Conservation (phyloP, 192 early-diverging fungal genomes). For the Podila epicladia region DNA sequence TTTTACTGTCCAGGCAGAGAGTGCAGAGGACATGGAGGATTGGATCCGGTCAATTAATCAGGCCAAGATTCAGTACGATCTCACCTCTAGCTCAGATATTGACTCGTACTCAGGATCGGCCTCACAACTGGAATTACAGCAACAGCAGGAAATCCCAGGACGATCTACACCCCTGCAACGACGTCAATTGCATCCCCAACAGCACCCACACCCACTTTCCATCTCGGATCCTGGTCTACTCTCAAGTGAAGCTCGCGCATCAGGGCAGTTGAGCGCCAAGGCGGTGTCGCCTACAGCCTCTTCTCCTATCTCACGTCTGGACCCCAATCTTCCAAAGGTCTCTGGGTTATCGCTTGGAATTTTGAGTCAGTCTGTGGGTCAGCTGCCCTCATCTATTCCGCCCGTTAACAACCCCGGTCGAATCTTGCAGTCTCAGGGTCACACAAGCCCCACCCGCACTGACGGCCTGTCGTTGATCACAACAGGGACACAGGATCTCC, state of each 20-base stretch:
- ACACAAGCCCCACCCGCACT: neutral
- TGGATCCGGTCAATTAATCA: conserved; percentile 67
- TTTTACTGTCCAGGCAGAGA: conserved; percentile 74
- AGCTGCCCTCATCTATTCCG: conserved; percentile 7
- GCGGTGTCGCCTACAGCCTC: conserved; percentile 13
- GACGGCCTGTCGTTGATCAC: conserved; percentile 32
- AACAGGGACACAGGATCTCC: conserved; percentile 23
- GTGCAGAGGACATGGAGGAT: conserved; percentile 66
- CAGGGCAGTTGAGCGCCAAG: neutral
- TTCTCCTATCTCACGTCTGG: conserved; percentile 4
- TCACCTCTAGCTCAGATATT: conserved; percentile 42
- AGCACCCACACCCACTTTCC: conserved; percentile 17
- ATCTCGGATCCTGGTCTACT: conserved; percentile 38
- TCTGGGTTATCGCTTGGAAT: conserved; percentile 36
- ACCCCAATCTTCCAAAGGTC: conserved; percentile 5
- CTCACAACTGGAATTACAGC: conserved; percentile 9
- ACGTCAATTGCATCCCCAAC: conserved; percentile 5
- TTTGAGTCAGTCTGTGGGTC: conserved; percentile 30
- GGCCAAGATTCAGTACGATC: conserved; percentile 42
- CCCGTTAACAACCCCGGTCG: conserved; percentile 1
- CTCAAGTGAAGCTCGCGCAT: neutral
- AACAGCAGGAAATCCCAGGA: neutral
- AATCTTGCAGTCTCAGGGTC: neutral
- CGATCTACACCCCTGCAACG: conserved; percentile 1
- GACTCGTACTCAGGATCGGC: conserved; percentile 39